Evolutionary conservation across 257 asterid genomes (phyloP).

Genomic region (Gentiana dahurica): DNA sequence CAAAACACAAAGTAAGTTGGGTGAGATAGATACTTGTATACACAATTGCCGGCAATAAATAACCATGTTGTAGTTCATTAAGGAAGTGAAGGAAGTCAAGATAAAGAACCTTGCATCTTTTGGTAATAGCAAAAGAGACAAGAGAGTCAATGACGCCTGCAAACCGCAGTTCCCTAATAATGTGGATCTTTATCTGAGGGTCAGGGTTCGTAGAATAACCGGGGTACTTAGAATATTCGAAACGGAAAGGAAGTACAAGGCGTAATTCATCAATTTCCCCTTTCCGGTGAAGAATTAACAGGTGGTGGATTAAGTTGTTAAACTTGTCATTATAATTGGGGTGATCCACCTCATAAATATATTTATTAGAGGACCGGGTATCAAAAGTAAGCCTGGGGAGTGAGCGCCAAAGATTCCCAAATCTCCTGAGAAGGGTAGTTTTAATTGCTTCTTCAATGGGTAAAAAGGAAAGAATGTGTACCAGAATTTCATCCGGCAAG

Average conservation of each 20-base stretch:
- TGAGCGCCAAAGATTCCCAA: slow-evolving; percentile 21
- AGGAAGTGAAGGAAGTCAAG: slow-evolving; percentile 14
- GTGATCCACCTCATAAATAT: not conserved
- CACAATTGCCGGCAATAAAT: not conserved
- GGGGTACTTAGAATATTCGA: not conserved
- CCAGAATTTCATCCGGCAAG: slow-evolving; percentile 23
- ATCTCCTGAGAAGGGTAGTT: slow-evolving; percentile 18
- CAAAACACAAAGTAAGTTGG: slow-evolving; percentile 14
- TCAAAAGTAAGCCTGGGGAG: slow-evolving; percentile 18
- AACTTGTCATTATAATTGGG: slow-evolving; percentile 7
- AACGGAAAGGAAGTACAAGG: slow-evolving; percentile 7
- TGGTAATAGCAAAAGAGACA: slow-evolving; percentile 22
- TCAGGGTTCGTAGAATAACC: not conserved
- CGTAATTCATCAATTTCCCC: slow-evolving; percentile 12
- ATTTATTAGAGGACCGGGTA: slow-evolving; percentile 7
- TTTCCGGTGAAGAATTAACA: slow-evolving; percentile 9
- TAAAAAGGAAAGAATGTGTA: slow-evolving; percentile 21
- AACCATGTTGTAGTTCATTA: not conserved
- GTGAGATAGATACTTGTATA: slow-evolving; percentile 15
- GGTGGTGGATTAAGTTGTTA: slow-evolving; percentile 12
- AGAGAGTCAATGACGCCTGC: slow-evolving; percentile 12
- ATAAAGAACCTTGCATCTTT: slow-evolving; percentile 21
- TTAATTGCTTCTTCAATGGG: slow-evolving; percentile 14
- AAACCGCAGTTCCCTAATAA: slow-evolving; percentile 1
- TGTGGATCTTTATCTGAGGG: not conserved